phyloP scores from a whole-genome alignment of 164 flowering plant genomes.

The Nymphaea colorata region DNA sequence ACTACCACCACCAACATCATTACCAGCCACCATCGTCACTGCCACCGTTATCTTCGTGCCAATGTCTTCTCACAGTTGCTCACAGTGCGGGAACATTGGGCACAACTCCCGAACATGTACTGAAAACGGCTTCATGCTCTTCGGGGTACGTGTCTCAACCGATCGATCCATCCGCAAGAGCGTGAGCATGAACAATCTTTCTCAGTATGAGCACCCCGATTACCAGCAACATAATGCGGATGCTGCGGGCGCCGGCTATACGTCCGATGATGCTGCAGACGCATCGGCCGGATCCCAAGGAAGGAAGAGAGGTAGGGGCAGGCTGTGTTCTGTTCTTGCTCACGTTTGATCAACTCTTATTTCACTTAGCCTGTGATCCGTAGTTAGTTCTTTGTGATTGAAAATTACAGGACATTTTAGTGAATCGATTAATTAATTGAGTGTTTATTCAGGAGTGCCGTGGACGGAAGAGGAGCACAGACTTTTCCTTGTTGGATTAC shows the following conservation, averaged over 20 bases:
- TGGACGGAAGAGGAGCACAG: slow-evolving; percentile 39
- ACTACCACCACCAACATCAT: neutral
- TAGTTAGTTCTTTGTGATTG: too few species aligned
- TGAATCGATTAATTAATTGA: neutral
- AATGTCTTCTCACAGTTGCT: slow-evolving; percentile 38
- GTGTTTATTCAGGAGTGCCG: slow-evolving; percentile 17
- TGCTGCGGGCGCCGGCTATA: slow-evolving; percentile 46
- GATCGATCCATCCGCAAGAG: slow-evolving; percentile 48
- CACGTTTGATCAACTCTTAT: neutral
- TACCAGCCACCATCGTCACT: neutral
- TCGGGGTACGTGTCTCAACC: slow-evolving; percentile 58
- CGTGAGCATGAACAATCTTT: slow-evolving; percentile 66
- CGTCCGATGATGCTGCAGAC: slow-evolving; percentile 76
- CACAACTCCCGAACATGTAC: slow-evolving; percentile 46
- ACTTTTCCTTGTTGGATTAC: slow-evolving; percentile 22
- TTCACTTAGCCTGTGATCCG: neutral
- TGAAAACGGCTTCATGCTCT: slow-evolving; percentile 39
- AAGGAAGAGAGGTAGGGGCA: slow-evolving; percentile 64
- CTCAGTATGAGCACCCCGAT: slow-evolving; percentile 43
- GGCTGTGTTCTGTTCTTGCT: neutral
- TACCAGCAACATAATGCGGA: slow-evolving; percentile 1
- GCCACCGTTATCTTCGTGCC: neutral
- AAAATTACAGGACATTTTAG: too few species aligned
- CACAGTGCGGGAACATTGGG: slow-evolving; percentile 53
- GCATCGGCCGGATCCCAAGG: slow-evolving; percentile 65